These are phyloP conservation scores for Nannizzia gypsea DNA, from an alignment of 2,329 filamentous ascomycete species.

Conservation along the genomic window DNA sequence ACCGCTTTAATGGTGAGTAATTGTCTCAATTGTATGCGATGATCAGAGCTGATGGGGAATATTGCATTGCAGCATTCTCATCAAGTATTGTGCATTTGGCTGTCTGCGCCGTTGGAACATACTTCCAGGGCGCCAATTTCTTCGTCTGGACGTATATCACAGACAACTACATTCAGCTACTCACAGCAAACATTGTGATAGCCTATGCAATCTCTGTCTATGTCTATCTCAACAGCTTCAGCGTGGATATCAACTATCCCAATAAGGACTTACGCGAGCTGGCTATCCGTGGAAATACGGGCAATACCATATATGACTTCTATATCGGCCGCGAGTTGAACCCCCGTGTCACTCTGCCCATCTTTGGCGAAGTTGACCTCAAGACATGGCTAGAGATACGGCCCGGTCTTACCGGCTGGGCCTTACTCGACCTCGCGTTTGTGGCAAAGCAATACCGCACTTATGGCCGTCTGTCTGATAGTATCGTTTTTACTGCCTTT, in stretches of 20 bases:
- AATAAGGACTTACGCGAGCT: conserved; percentile 64
- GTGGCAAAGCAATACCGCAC: conserved; percentile 78
- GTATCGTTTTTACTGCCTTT: conserved; percentile 64
- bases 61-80: conserved; percentile 48
- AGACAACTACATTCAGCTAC: conserved; percentile 77
- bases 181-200: conserved; percentile 72
- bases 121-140: conserved; percentile 67
- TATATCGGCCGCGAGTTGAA: conserved; percentile 95
- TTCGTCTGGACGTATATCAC: conserved; percentile 85
- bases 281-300: conserved; percentile 66
- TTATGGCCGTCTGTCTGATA: conserved; percentile 73
- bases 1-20: conserved; percentile 61
- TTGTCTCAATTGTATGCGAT: not conserved
- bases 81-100: conserved; percentile 63
- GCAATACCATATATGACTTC: conserved; percentile 87
- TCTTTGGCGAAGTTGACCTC: conserved; percentile 71
- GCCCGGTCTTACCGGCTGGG: conserved; percentile 84
- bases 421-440: conserved; percentile 72
- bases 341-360: conserved; percentile 58
- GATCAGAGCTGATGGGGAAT: not conserved
- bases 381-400: conserved; percentile 83
- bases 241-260: conserved; percentile 39
- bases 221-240: conserved; percentile 73
- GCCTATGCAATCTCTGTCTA: conserved; percentile 60
- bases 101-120: conserved; percentile 61